Evolutionary conservation across 1,284 basidiomycete genomes (phyloP).

Genomic region (Trichosporon asahii): DNA sequence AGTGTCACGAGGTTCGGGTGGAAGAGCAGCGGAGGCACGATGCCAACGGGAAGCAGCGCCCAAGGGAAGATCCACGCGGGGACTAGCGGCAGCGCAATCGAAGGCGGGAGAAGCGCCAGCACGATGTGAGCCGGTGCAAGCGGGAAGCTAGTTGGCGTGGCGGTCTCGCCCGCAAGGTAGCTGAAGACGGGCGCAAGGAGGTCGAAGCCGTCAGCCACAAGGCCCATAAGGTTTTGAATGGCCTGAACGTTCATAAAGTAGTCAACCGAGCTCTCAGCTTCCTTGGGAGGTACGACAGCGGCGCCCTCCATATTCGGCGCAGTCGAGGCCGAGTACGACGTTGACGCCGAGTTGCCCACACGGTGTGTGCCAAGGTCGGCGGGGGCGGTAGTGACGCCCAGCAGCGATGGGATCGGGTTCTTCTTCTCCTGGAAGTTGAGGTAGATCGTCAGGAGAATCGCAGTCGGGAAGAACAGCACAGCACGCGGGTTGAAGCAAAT

Average conservation of each 20-base stretch:
- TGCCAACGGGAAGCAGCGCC: constrained; percentile 44
- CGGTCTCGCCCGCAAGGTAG: constrained; percentile 21
- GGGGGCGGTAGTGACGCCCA: constrained; percentile 30
- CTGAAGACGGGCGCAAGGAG: constrained; percentile 32
- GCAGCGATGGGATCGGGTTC: constrained; percentile 36
- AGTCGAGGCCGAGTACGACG: constrained; percentile 19
- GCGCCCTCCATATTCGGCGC: constrained; percentile 27
- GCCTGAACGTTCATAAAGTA: constrained; percentile 53
- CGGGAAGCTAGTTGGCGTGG: constrained; percentile 42
- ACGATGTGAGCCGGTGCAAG: constrained; percentile 45
- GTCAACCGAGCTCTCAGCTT: constrained; percentile 48
- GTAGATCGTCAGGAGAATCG: constrained; percentile 41
- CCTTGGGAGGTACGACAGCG: constrained; percentile 42
- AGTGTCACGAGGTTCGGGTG: constrained; percentile 45
- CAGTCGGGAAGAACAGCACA: constrained; percentile 44
- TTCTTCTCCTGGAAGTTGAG: constrained; percentile 43
- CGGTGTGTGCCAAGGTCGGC: constrained; percentile 9
- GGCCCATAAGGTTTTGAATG: constrained; percentile 53
- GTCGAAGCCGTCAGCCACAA: constrained; percentile 24
- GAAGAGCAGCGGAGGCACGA: constrained; percentile 41
- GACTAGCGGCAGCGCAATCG: constrained; percentile 44
- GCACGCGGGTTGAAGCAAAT: constrained; percentile 51
- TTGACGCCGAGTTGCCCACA: constrained; percentile 1
- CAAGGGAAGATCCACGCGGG: constrained; percentile 41
- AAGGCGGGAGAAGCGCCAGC: constrained; percentile 42